Evolutionary conservation across 148 eudicot genomes (phyloP).

Genomic region (Dianthus caryophyllus): DNA sequence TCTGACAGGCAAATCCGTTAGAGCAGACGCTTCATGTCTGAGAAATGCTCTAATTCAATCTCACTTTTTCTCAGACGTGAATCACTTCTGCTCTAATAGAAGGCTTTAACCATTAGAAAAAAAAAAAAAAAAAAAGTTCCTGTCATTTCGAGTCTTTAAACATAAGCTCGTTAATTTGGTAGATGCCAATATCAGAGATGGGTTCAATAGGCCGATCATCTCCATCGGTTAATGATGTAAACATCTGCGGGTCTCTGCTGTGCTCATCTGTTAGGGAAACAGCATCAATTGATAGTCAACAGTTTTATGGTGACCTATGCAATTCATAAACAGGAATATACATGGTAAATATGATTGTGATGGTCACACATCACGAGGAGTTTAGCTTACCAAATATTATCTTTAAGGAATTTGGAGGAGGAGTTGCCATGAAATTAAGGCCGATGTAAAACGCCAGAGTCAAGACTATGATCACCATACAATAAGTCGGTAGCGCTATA

Average conservation of each 20-base stretch:
- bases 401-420: conserved; percentile 72
- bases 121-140: too few relatives aligned
- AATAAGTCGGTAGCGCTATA: conserved; percentile 67
- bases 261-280: conserved; percentile 52
- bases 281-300: background rate
- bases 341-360: background rate
- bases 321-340: background rate
- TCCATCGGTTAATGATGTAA: conserved; percentile 23
- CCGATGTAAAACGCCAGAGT: conserved; percentile 72
- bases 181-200: conserved; percentile 63
- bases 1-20: background rate
- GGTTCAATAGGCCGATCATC: conserved; percentile 82
- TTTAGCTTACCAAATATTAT: conserved; percentile 57
- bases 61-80: background rate
- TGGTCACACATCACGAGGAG: background rate
- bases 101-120: background rate
- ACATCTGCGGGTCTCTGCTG: conserved; percentile 56
- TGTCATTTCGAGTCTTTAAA: conserved; percentile 38
- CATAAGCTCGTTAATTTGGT: conserved; percentile 64
- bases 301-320: background rate
- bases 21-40: background rate
- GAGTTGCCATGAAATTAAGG: conserved; percentile 77
- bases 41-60: background rate
- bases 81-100: background rate
- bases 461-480: conserved; percentile 53